These are phyloP conservation scores for Seiridium cupressi DNA, from an alignment of 2,329 filamentous ascomycete species.

Conservation along the genomic window DNA sequence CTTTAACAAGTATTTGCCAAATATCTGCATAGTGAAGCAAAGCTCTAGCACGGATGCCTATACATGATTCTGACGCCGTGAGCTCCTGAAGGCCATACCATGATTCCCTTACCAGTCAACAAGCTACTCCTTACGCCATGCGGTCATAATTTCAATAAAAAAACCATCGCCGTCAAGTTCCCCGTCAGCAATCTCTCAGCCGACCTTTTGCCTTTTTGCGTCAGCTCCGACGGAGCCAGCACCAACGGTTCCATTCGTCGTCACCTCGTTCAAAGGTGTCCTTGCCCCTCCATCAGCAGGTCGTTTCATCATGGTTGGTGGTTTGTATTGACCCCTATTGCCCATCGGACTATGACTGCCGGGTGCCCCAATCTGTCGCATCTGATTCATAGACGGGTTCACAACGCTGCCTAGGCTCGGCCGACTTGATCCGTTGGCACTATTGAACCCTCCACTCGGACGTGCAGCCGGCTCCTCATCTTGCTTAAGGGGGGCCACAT, in stretches of 20 bases:
- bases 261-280: conserved; percentile 49
- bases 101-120: not conserved
- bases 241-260: conserved; percentile 37
- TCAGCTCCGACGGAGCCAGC: conserved; percentile 33
- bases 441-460: conserved; percentile 10
- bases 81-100: not conserved
- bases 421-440: conserved; percentile 13
- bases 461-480: conserved; percentile 26
- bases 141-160: not conserved
- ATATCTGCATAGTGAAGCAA: not conserved
- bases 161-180: not conserved
- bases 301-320: conserved; percentile 60
- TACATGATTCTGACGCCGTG: not conserved
- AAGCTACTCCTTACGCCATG: conserved; percentile 1
- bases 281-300: conserved; percentile 33
- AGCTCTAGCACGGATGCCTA: not conserved
- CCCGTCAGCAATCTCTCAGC: conserved; percentile 17
- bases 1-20: too few relatives aligned
- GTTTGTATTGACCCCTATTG: conserved; percentile 58
- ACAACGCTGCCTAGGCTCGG: conserved; percentile 38
- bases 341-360: conserved; percentile 53
- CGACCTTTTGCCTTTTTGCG: conserved; percentile 51
- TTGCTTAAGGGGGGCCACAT: conserved; percentile 41
- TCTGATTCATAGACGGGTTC: conserved; percentile 53
- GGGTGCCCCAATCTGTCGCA: conserved; percentile 59